Percentiles rank a stretch among this genome's conserved stretches.
phyloP scores from a whole-genome alignment of 192 early-diverging fungal species.

The Piromyces finnis region DNA sequence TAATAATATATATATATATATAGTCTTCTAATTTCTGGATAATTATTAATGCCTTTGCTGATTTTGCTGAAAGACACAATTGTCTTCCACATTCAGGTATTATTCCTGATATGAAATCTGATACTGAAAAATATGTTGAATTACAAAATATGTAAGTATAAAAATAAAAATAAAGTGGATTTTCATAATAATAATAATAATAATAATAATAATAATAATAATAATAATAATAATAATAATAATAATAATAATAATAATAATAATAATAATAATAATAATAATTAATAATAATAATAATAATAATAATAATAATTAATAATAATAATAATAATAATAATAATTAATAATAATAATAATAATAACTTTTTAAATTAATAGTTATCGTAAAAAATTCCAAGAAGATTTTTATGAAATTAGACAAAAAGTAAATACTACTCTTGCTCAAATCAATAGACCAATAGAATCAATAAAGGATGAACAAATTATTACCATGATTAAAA shows the following conservation, averaged over 20 bases:
- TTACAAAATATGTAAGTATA: slow-evolving; percentile 62
- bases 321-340: no score
- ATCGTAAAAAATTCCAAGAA: slow-evolving; percentile 57
- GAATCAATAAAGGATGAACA: slow-evolving; percentile 38
- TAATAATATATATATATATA: background rate
- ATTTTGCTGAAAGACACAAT: slow-evolving; percentile 59
- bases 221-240: no score
- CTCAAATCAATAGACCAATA: slow-evolving; percentile 18
- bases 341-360: no score
- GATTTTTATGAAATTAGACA: slow-evolving; percentile 19
- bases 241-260: no score
- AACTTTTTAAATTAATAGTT: no score
- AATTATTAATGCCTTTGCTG: slow-evolving; percentile 49
- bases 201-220: no score
- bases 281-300: no score
- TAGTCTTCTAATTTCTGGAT: slow-evolving; percentile 73
- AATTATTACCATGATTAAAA: slow-evolving; percentile 70
- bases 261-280: no score
- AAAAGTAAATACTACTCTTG: slow-evolving; percentile 23
- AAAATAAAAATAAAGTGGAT: no score
- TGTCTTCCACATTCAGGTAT: slow-evolving; percentile 64
- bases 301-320: no score
- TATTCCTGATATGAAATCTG: slow-evolving; percentile 95
- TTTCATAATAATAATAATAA: no score
- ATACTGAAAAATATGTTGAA: slow-evolving; percentile 67